Base-by-base conservation (phyloP, 2,329 filamentous ascomycete genomes). In the Setomelanomma holmii region DNA sequence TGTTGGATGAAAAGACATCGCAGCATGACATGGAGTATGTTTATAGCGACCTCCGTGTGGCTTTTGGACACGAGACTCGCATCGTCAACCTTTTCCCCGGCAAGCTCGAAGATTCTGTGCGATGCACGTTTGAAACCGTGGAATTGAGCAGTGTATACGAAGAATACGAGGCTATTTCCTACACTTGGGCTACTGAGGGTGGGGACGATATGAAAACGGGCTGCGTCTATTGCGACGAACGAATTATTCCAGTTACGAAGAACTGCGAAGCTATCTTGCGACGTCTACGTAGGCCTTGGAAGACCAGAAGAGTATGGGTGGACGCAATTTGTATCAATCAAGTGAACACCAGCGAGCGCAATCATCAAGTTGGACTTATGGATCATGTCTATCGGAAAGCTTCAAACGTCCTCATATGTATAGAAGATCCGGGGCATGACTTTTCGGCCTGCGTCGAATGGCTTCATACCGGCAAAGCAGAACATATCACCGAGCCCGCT, bases 321-420 rank as follows among this genome's bases (percentile, higher is more conserved):
- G 61, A 65, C 38, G 43, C 53, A 14, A 51, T 63, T 8, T 61
- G 55, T 19, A 65, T 65, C 27, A 45, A 65, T 41, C 61, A 63
- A 17, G 40, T 12, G 6, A 56, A 56, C 22, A 16, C 38, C 20
- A n/a, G 40, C 45, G 61, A 65, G 34, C 47, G 60, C 8, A 60
- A 52, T 16, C 41, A 55, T 10, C 61, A 65, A 41, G 60, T 60
- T 11, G 38, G 27, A 2, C 43, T 60, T n/a, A 65, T 65, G 60
- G 51, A 46, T 4, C 40, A 51, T 12, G 56, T 65, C 8, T 65
- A 58, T 40, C 44, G 44, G 5, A 20, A 8, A 17, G 41, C 41
- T 4, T 34, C 41, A 7, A 44, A 21, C 10, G 41, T 44, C 11
- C 41, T 34, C 5, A 27, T 44, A 4, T 44, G 30, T 17, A 44